Conservation (phyloP, 192 early-diverging fungal species). For the Entomortierella parvispora region DNA sequence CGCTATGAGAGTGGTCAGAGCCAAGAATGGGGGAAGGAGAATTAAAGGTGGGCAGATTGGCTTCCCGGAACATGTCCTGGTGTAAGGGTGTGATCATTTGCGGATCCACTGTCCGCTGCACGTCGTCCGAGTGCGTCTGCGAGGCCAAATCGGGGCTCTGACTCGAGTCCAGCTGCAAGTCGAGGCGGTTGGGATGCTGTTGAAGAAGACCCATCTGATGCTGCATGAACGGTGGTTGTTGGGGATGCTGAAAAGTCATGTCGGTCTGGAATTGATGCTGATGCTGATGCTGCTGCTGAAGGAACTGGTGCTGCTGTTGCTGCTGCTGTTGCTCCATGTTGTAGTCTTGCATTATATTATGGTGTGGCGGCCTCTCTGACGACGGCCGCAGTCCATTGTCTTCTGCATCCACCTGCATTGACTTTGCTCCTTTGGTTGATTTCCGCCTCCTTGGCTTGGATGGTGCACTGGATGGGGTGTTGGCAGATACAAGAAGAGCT, state of each 20-base stretch:
- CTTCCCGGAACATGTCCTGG: constrained; percentile 25
- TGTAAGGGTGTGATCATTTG: constrained; percentile 25
- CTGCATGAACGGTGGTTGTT: neutral
- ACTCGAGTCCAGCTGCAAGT: constrained; percentile 27
- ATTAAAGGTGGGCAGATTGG: constrained; percentile 19
- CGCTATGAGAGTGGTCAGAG: constrained; percentile 34
- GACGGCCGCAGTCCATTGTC: neutral
- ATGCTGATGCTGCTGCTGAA: constrained; percentile 10
- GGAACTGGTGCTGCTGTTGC: constrained; percentile 1
- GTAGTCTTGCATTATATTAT: constrained; percentile 4
- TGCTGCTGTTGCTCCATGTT: constrained; percentile 6
- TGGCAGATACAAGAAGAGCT: too few species aligned
- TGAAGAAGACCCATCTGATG: constrained; percentile 7
- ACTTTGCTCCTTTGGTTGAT: constrained; percentile 18
- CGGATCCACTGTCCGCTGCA: constrained; percentile 11
- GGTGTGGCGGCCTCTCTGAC: constrained; percentile 2
- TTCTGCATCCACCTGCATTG: neutral
- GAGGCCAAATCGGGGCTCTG: constrained; percentile 20
- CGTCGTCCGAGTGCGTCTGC: constrained; percentile 18
- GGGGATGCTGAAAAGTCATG: too few species aligned
- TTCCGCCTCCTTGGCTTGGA: constrained; percentile 26
- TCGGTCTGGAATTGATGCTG: neutral
- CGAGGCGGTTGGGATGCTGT: constrained; percentile 9
- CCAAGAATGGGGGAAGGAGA: constrained; percentile 35
- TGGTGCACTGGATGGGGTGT: neutral